These are phyloP conservation scores for Pseudogymnoascus sp. DNA, from an alignment of 2,329 filamentous ascomycete species.

Conservation along the genomic window DNA sequence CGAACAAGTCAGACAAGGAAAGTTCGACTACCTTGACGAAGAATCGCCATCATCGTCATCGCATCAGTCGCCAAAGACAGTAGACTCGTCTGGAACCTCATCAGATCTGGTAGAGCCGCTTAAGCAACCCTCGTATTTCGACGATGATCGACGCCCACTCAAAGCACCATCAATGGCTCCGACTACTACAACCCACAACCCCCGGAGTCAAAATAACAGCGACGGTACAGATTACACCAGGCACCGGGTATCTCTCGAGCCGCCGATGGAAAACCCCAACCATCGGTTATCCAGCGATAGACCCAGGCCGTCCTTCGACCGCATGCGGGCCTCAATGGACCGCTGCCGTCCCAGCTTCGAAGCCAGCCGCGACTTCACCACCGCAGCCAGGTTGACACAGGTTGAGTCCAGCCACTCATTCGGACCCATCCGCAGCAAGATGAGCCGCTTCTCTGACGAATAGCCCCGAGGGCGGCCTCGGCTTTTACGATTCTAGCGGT, in stretches of 20 bases:
- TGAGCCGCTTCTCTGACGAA: conserved; percentile 1
- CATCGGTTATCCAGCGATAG: conserved; percentile 41
- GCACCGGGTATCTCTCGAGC: conserved; percentile 52
- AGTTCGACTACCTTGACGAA: conserved; percentile 61
- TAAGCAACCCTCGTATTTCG: conserved; percentile 54
- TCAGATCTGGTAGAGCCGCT: conserved; percentile 43
- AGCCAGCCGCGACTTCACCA: conserved; percentile 82
- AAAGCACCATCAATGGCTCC: conserved; percentile 83
- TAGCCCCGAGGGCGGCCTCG: neutral
- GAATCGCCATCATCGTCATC: conserved; percentile 9
- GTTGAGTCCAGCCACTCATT: conserved; percentile 61
- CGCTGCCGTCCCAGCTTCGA: conserved; percentile 76
- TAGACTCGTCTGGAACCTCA: conserved; percentile 43
- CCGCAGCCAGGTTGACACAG: conserved; percentile 72
- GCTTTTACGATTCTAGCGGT: neutral
- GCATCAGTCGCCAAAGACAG: conserved; percentile 29
- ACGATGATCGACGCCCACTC: conserved; percentile 85
- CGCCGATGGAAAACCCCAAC: conserved; percentile 23
- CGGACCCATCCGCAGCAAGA: conserved; percentile 21
- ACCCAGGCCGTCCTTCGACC: conserved; percentile 76
- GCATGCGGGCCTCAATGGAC: conserved; percentile 81
- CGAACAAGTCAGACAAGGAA: conserved; percentile 77
- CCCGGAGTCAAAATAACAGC: conserved; percentile 81
- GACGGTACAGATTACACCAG: conserved; percentile 86
- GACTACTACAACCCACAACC: conserved; percentile 67